phyloP scores from a whole-genome alignment of 2,329 filamentous ascomycete genomes.

The Trichoderma harzianum region DNA sequence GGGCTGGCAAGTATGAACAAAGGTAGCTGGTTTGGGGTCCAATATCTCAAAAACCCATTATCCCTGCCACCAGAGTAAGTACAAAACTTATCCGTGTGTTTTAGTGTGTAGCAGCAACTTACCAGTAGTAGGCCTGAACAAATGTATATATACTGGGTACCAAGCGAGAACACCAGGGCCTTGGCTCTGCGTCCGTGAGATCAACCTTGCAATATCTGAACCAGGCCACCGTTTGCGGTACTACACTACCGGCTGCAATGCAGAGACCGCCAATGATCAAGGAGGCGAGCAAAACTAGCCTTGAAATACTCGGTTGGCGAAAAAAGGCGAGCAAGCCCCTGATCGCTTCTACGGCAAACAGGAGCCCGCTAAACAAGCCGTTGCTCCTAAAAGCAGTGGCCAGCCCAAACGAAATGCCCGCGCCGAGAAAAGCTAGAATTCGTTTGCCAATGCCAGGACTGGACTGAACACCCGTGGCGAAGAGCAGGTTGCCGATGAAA shows the following conservation, averaged over 20 bases:
- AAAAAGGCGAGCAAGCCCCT: conserved; percentile 31
- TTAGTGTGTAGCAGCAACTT: conserved; percentile 32
- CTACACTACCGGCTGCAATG: conserved; percentile 62
- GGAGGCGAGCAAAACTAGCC: conserved; percentile 52
- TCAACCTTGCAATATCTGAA: conserved; percentile 58
- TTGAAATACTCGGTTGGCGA: conserved; percentile 30
- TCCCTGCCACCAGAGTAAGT: conserved; percentile 57
- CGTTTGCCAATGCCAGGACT: conserved; percentile 29
- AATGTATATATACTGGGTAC: conserved; percentile 87
- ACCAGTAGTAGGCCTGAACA: conserved; percentile 91
- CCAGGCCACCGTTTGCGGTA: conserved; percentile 77
- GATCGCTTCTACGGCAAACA: conserved; percentile 64
- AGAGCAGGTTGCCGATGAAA: conserved; percentile 69
- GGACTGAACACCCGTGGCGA: conserved; percentile 47
- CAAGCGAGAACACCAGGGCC: conserved; percentile 72
- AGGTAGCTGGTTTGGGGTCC: conserved; percentile 81
- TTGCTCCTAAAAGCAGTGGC: conserved; percentile 79
- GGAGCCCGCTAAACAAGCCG: conserved; percentile 74
- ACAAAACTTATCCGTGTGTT: not conserved
- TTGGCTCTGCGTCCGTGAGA: conserved; percentile 31
- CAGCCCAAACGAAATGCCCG: conserved; percentile 67
- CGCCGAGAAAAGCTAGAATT: conserved; percentile 54
- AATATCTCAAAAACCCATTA: conserved; percentile 83
- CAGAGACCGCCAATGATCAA: conserved; percentile 64
- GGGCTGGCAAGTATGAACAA: conserved; percentile 82